A percentile compares a stretch with the other conserved stretches of the same genome.
phyloP scores from a whole-genome alignment of 2,329 filamentous ascomycete species.

The Trichoderma polysporum region DNA sequence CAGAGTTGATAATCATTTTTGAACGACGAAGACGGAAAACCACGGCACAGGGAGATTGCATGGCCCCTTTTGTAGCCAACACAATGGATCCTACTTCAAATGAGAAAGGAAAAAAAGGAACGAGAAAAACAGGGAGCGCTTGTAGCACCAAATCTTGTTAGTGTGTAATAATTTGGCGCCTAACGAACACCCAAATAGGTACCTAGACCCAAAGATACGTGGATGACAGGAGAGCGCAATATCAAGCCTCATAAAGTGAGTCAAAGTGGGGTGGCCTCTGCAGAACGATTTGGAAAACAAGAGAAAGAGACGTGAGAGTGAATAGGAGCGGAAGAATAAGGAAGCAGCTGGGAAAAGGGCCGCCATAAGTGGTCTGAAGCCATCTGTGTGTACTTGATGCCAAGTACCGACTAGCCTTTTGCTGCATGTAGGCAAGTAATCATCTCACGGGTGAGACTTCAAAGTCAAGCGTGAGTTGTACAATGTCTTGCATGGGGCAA shows the following conservation, averaged over 20 bases:
- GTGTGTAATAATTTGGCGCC: conserved; percentile 8
- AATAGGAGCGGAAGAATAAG: background rate
- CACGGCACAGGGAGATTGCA: background rate
- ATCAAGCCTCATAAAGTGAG: background rate
- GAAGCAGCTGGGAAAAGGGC: background rate
- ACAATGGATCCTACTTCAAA: background rate
- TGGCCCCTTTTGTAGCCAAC: background rate
- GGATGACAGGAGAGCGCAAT: background rate
- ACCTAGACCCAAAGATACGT: conserved; percentile 5
- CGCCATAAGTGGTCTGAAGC: background rate
- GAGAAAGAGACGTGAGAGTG: background rate
- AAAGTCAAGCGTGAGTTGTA: background rate
- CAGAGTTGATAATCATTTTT: background rate
- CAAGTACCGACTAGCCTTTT: background rate
- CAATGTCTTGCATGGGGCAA: conserved; percentile 1
- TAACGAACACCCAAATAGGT: background rate
- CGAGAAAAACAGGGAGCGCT: background rate
- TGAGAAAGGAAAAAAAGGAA: background rate
- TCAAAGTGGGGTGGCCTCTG: background rate
- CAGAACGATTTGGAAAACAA: background rate
- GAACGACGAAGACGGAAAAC: background rate
- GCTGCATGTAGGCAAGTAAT: background rate
- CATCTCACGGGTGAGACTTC: conserved; percentile 2
- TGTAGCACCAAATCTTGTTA: background rate
- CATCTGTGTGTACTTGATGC: background rate